These are phyloP conservation scores for Ceriops decandra DNA, from an alignment of 345 rosid species.

Conservation along the genomic window DNA sequence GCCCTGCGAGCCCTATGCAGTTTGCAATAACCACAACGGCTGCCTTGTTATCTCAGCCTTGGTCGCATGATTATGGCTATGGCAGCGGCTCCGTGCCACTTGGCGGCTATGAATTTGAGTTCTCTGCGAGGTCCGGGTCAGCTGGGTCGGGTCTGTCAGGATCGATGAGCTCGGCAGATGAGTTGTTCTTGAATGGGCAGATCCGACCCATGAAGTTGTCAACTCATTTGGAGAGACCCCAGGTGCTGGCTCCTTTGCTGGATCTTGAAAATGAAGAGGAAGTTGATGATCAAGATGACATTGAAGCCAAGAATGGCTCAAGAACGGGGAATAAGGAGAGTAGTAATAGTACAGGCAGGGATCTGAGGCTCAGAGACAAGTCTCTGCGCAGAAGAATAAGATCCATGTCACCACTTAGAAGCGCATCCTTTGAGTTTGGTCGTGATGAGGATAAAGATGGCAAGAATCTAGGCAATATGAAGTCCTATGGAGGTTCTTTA, in stretches of 20 bases:
- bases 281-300: slow-evolving; percentile 7
- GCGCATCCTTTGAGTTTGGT: slow-evolving; percentile 37
- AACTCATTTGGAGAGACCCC: slow-evolving; percentile 75
- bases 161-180: slow-evolving; percentile 88
- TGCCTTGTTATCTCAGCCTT: slow-evolving; percentile 1
- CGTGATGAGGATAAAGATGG: slow-evolving; percentile 18
- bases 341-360: slow-evolving; percentile 50
- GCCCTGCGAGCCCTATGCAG: slow-evolving; percentile 96
- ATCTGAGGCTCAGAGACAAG: slow-evolving; percentile 57
- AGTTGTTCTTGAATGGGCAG: slow-evolving; percentile 81
- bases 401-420: slow-evolving; percentile 83
- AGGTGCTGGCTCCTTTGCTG: slow-evolving; percentile 58
- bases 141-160: slow-evolving; percentile 43
- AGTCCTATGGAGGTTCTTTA: background rate
- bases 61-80: slow-evolving; percentile 6
- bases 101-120: slow-evolving; percentile 72
- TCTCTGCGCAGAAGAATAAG: slow-evolving; percentile 74
- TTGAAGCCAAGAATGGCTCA: slow-evolving; percentile 1
- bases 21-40: slow-evolving; percentile 44
- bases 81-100: slow-evolving; percentile 16
- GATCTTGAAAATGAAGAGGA: slow-evolving; percentile 70
- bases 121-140: slow-evolving; percentile 54
- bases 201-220: slow-evolving; percentile 95
- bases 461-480: background rate
- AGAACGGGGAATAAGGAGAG: background rate